Base-by-base conservation (phyloP, 306 rosid genomes). In the Fragaria iinumae region DNA sequence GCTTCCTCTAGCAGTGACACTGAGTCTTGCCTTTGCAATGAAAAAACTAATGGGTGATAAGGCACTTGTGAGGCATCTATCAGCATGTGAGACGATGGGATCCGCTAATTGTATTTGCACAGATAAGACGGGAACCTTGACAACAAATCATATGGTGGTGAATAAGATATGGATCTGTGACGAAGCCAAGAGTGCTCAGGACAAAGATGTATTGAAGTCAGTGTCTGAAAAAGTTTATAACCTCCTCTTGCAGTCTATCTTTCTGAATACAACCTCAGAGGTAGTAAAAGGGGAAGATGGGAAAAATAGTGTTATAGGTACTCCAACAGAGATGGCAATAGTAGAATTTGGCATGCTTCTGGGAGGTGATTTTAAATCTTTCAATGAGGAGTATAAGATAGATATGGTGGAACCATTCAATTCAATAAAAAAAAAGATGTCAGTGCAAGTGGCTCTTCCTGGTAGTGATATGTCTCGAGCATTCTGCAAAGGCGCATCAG, bases 51-150 rank as follows among this genome's bases (percentile, higher is more conserved):
- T 95, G 97, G 79, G 79, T 32, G 96, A 95, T 82, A 90, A 83
- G 84, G 98, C 97, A 56, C 90, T 95, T 0, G 97, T 95, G 10
- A 88, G 98, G 71, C 97, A 92, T 78, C 93, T 95, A 13, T 88
- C 98, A 29, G 93, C 98, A 12, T 92, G 97, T 23, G 98, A 95
- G 81, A 92, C 98, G 1, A 92, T 95, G 97, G 97, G 98, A 8
- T 95, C 97, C 6, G 96, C 93, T 67, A 81, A 79, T 56, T 84
- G 90, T 64, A 95, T 95, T 80, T 95, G 98, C 83, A 92, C 97
- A 0, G 98, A 95, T 63, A 95, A 95, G 81, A 92, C 96, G 0
- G 97, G 97, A 21, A 95, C 99, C 18, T 83, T 95, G 83, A 92
- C 97, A 1, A 95, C 96, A 67, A 92, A 95, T 81, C 97, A 95